Base-by-base conservation (phyloP, 1,284 basidiomycete species). In the Ustilago trichophora region DNA sequence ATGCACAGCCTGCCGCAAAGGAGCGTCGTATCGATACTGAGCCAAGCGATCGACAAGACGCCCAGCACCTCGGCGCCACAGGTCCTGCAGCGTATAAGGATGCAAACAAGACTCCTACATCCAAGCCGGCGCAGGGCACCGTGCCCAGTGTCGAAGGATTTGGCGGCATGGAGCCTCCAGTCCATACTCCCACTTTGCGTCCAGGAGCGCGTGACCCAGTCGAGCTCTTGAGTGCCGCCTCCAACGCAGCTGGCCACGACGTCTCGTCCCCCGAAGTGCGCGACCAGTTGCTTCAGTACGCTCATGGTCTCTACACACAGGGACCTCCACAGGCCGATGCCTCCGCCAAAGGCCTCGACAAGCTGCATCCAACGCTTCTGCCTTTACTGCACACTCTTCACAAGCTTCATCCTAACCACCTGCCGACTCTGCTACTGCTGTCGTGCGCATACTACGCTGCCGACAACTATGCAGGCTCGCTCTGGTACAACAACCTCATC, bases 401-500 rank as follows among this genome's bases (percentile, higher is more conserved):
- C 46, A 68, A 72, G 36, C 63, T 76, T 18, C 77, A 80, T 35
- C 72, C 75, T 4, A 32, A 59, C 9, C 77, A 80, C 31, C 53
- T 78, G 16, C 77, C 78, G 0, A 78, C 72, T 13, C 54, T 80
- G 24, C 53, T 80, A 46, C 68, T 80, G 16, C 65, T 80, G 9
- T 77, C 75, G 2, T 80, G 78, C 59, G 71, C 77, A 3, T 80
- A 80, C 53, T 80, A 77, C 33, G 70, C 71, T 21, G 50, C 67
- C 8, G 70, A 76, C 48, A 73, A 77, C 34, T 50, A 74, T 6
- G 57, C 69, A 18, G 75, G 72, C 42, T 77, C 75, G 29, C 63
- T 80, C n/a, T 82, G 76, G 70, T 83, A 82, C 71, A 83, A 82
- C 59, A 78, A 77, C 31, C 59, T 64, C 22, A 73, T 82, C 47